These are phyloP conservation scores for Mycena sanguinolenta DNA, from an alignment of 768 basidiomycete genomes.

Conservation along the genomic window DNA sequence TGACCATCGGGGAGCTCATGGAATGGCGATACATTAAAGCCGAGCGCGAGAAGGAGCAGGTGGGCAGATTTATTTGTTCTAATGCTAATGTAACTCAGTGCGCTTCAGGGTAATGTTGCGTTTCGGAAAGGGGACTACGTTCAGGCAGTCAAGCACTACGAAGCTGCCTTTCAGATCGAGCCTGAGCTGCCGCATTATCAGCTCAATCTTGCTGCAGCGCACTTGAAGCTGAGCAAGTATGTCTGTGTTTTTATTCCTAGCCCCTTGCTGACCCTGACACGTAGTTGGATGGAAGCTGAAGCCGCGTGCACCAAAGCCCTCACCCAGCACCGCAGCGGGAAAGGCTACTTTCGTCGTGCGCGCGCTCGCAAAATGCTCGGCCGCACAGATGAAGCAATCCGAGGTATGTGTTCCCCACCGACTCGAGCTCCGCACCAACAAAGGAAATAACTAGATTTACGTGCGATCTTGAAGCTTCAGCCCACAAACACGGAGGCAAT, in stretches of 20 bases:
- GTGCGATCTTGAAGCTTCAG: slow-evolving; percentile 71
- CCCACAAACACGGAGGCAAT: slow-evolving; percentile 75
- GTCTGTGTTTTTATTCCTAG: slow-evolving; percentile 40
- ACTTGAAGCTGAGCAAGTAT: slow-evolving; percentile 78
- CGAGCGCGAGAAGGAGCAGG: slow-evolving; percentile 74
- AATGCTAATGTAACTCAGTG: too few relatives aligned
- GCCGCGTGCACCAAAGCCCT: slow-evolving; percentile 76
- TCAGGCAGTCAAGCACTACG: slow-evolving; percentile 69
- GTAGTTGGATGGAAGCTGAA: slow-evolving; percentile 81
- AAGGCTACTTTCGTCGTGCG: slow-evolving; percentile 79
- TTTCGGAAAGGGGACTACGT: slow-evolving; percentile 75
- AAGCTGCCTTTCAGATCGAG: slow-evolving; percentile 72
- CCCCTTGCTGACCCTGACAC: slow-evolving; percentile 21
- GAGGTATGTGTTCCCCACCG: slow-evolving; percentile 54
- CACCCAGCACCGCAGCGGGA: slow-evolving; percentile 73
- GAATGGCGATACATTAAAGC: slow-evolving; percentile 80
- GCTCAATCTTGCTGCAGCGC: slow-evolving; percentile 81
- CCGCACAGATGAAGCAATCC: slow-evolving; percentile 67
- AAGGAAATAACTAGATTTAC: slow-evolving; percentile 60
- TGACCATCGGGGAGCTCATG: slow-evolving; percentile 82
- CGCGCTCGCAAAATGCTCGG: slow-evolving; percentile 75
- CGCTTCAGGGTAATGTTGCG: slow-evolving; percentile 71
- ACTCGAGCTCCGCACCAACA: not conserved
- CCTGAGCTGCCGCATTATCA: slow-evolving; percentile 83
- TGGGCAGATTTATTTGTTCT: too few relatives aligned